A percentile compares a stretch with the other conserved stretches of the same genome.
These are phyloP conservation scores for Ogataea corticis DNA, from an alignment of 805 yeast species.

Conservation along the genomic window DNA sequence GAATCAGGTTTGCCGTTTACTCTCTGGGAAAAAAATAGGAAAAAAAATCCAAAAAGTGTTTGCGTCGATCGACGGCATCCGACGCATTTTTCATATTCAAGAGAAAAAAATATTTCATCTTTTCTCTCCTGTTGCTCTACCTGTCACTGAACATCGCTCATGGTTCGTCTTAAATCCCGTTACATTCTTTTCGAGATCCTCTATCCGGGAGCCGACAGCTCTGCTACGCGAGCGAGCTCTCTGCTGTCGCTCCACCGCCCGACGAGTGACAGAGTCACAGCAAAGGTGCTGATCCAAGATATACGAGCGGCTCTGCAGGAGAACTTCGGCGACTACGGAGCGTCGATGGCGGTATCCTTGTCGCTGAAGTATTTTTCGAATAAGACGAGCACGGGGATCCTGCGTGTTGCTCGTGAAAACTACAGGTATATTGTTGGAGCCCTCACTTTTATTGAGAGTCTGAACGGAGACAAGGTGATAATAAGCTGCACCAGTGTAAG, in stretches of 20 bases:
- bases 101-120: not conserved
- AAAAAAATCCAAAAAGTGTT: conserved; percentile 1
- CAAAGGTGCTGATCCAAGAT: conserved; percentile 50
- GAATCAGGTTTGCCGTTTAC: conserved; percentile 1
- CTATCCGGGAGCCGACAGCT: conserved; percentile 45
- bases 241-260: conserved; percentile 51
- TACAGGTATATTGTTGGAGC: conserved; percentile 67
- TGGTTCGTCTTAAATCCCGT: conserved; percentile 89
- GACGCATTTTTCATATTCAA: not conserved
- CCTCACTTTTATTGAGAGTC: conserved; percentile 50
- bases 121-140: not conserved
- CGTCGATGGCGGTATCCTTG: conserved; percentile 55
- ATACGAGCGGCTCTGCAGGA: conserved; percentile 57
- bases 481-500: conserved; percentile 69
- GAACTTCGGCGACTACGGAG: conserved; percentile 78
- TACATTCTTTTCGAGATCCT: conserved; percentile 80
- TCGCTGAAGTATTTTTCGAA: conserved; percentile 75
- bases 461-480: conserved; percentile 52
- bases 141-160: conserved; percentile 27
- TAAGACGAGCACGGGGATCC: conserved; percentile 79
- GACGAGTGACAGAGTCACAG: conserved; percentile 48
- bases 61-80: conserved; percentile 9
- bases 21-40: conserved; percentile 7
- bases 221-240: conserved; percentile 36
- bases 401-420: conserved; percentile 71